Evolutionary conservation across 768 basidiomycete species (phyloP).

Genomic region (Pholiota microspora): DNA sequence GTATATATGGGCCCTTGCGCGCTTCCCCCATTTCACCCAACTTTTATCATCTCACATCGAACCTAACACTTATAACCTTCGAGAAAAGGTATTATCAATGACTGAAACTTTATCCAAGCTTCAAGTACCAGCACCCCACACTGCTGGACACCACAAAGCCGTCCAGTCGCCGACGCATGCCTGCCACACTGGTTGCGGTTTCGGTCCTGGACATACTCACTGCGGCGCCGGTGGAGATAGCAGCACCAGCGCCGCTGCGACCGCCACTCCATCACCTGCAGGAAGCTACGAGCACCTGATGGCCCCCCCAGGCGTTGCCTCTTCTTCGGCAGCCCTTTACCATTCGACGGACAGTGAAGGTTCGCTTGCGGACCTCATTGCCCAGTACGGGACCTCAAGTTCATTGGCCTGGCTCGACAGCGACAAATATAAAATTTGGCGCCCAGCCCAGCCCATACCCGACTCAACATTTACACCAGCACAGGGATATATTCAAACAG

Average conservation of each 20-base stretch:
- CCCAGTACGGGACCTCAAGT: background rate
- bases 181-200: background rate
- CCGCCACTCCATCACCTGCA: background rate
- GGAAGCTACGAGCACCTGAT: background rate
- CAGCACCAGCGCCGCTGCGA: background rate
- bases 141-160: background rate
- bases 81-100: background rate
- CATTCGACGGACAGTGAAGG: background rate
- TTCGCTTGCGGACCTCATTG: background rate
- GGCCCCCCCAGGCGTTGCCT: background rate
- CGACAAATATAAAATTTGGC: slow-evolving; percentile 6
- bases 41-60: background rate
- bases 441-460: slow-evolving; percentile 2
- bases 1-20: background rate
- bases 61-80: background rate
- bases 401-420: slow-evolving; percentile 3
- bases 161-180: background rate
- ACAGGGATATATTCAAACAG: slow-evolving; percentile 1
- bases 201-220: background rate
- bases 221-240: background rate
- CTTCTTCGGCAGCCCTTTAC: background rate
- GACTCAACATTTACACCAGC: slow-evolving; percentile 1
- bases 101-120: background rate
- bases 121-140: slow-evolving; percentile 6
- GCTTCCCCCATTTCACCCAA: background rate